Evolutionary conservation across 2,329 filamentous ascomycete genomes (phyloP).

Genomic region (Neurospora sp.): DNA sequence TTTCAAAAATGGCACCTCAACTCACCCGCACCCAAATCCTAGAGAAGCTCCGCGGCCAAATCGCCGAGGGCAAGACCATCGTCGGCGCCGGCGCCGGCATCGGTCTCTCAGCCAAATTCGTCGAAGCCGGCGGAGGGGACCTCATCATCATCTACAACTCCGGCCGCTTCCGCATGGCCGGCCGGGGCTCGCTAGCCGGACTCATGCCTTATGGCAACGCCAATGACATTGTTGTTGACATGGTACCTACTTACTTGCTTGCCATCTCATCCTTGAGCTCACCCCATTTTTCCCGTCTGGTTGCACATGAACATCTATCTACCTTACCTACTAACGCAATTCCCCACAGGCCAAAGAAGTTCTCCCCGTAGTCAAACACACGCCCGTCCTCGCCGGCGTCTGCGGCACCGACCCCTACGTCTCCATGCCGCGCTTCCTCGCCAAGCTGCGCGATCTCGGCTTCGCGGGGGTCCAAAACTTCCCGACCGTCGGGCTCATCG

Average conservation of each 20-base stretch:
- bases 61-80: slow-evolving; percentile 47
- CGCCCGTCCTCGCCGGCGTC: slow-evolving; percentile 60
- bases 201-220: slow-evolving; percentile 64
- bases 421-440: slow-evolving; percentile 49
- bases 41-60: slow-evolving; percentile 39
- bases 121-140: slow-evolving; percentile 59
- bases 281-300: not conserved
- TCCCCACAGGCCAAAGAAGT: slow-evolving; percentile 47
- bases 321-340: no score
- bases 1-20: slow-evolving; percentile 41
- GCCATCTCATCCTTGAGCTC: no score
- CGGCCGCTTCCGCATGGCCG: slow-evolving; percentile 64
- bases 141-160: slow-evolving; percentile 66
- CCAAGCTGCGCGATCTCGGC: slow-evolving; percentile 49
- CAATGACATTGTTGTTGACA: slow-evolving; percentile 59
- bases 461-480: slow-evolving; percentile 67
- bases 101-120: slow-evolving; percentile 60
- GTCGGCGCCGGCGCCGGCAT: slow-evolving; percentile 63
- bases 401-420: slow-evolving; percentile 64
- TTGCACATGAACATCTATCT: no score
- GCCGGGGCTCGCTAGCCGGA: slow-evolving; percentile 57
- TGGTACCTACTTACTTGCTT: slow-evolving; percentile 30
- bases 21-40: slow-evolving; percentile 48
- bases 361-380: slow-evolving; percentile 51
- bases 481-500: slow-evolving; percentile 61